Conservation (phyloP, 371 early-diverging fungal genomes). For the Lichtheimia ornata region DNA sequence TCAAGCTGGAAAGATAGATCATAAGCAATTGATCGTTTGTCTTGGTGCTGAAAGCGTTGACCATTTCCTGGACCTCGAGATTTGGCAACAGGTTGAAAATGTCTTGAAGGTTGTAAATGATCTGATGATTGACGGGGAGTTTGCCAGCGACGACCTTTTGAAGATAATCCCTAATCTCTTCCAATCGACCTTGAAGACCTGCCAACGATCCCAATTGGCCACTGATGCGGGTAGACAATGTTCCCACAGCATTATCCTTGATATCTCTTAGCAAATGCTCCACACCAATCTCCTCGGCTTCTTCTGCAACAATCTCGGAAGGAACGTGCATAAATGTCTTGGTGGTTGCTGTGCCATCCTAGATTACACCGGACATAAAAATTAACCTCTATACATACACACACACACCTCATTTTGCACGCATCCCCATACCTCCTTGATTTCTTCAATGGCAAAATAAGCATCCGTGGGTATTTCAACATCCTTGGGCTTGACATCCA, state of each 20-base stretch:
- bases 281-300: constrained; percentile 99
- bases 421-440: constrained; percentile 74
- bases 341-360: constrained; percentile 95
- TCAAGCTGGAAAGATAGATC: constrained; percentile 88
- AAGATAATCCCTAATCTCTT: constrained; percentile 86
- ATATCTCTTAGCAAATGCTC: constrained; percentile 99
- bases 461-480: constrained; percentile 95
- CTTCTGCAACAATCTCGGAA: constrained; percentile 97
- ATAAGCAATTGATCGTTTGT: constrained; percentile 96
- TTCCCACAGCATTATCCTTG: constrained; percentile 95
- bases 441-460: constrained; percentile 93
- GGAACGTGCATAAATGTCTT: constrained; percentile 96
- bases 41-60: constrained; percentile 82
- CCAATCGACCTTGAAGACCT: constrained; percentile 81
- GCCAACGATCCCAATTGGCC: constrained; percentile 89
- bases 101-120: constrained; percentile 95
- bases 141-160: constrained; percentile 83
- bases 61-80: constrained; percentile 72
- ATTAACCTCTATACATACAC: no score
- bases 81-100: constrained; percentile 95
- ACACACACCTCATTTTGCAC: background rate
- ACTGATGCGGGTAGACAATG: constrained; percentile 86
- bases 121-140: constrained; percentile 93
- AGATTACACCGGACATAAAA: background rate
- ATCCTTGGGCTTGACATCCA: constrained; percentile 93